These are phyloP conservation scores for Sugiyamaella mastotermitis DNA, from an alignment of 805 yeast genomes.

Conservation along the genomic window DNA sequence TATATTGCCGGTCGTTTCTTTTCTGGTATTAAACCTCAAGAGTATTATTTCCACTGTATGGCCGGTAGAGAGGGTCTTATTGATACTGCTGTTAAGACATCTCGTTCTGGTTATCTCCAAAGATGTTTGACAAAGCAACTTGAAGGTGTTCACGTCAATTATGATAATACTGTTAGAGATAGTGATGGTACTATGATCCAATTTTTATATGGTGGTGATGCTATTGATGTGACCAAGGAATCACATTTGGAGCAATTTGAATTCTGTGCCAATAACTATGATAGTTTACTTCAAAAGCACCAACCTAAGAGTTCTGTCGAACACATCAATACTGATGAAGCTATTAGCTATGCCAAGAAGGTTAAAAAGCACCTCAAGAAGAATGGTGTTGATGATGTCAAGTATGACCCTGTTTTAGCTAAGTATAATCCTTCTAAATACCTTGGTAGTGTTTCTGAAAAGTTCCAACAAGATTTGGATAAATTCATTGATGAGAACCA, in stretches of 20 bases:
- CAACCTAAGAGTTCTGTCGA: conserved; percentile 65
- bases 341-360: conserved; percentile 75
- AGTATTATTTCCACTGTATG: conserved; percentile 99
- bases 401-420: conserved; percentile 85
- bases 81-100: conserved; percentile 98
- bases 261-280: conserved; percentile 88
- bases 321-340: conserved; percentile 78
- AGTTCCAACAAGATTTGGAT: conserved; percentile 77
- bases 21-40: conserved; percentile 97
- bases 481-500: conserved; percentile 53
- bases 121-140: conserved; percentile 97
- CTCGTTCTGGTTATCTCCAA: conserved; percentile 96
- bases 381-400: conserved; percentile 50
- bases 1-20: conserved; percentile 95
- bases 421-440: conserved; percentile 83
- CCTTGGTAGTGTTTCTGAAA: conserved; percentile 89
- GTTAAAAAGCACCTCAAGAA: conserved; percentile 58
- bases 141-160: conserved; percentile 92
- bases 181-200: conserved; percentile 91
- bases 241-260: conserved; percentile 89
- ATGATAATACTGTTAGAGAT: conserved; percentile 94
- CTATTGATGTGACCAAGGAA: conserved; percentile 90
- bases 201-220: conserved; percentile 96
- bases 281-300: conserved; percentile 77
- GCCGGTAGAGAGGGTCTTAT: conserved; percentile 99